Evolutionary conservation across 208 protist genomes (phyloP), one percentile per base, ranked within the genome.

Genomic region (Wallacemonas sp.): DNA sequence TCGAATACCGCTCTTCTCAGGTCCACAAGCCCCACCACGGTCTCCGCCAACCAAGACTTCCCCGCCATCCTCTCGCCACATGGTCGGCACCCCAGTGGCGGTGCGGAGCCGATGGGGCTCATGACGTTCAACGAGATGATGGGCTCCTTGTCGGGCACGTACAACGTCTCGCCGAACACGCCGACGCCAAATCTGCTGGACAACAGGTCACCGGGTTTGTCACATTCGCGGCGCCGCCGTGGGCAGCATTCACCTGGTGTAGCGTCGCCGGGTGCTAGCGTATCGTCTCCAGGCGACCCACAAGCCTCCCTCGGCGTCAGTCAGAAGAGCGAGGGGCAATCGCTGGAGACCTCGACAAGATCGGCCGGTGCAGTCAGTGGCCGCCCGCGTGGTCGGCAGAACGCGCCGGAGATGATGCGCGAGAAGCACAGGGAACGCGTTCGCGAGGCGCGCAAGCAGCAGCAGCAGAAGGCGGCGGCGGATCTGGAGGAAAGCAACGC

Each of bases 161-260:
- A 26, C 52, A 43, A 43, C 32, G 52, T 58, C 52, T 58, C 52
- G 26, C 52, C 52, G 6, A 58, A 58, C 32, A 58, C 52, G 29
- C 52, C 52, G n/a, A 58, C 52, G 52, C 52, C 52, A 29, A 58
- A 39, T n/a, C 17, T 58, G n/a, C 4, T 58, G 6, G 52, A 58
- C 52, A 16, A 17, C n/a, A 24, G 32, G 3, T 58, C 52, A 1
- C 52, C 36, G 2, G 14, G n/a, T n/a, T n/a, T n/a, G n/a, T n/a
- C n/a, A n/a, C n/a, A n/a, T n/a, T n/a, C n/a, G n/a, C n/a, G n/a
- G n/a, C n/a, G n/a, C n/a, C n/a, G n/a, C n/a, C n/a, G n/a, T n/a
- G n/a, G n/a, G n/a, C n/a, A n/a, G n/a, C n/a, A n/a, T n/a, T n/a
- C n/a, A n/a, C n/a, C n/a, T n/a, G n/a, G n/a, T n/a, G n/a, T n/a